These are phyloP conservation scores for Leucocoprinus sp. DNA, from an alignment of 768 basidiomycete genomes.

Conservation along the genomic window DNA sequence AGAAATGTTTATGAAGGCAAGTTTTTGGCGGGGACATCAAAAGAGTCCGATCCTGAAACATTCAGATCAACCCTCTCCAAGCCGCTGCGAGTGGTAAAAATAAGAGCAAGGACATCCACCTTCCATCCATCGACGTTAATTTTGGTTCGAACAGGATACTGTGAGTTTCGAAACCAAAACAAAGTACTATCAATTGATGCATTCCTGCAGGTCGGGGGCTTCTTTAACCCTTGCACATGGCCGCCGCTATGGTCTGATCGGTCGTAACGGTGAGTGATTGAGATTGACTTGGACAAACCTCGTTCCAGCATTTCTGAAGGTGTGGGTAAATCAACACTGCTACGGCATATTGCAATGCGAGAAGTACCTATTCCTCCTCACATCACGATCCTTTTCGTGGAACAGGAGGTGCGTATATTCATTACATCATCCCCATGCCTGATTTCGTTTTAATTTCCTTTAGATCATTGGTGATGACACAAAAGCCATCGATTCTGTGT, in stretches of 20 bases:
- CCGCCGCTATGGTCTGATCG: constrained; percentile 86
- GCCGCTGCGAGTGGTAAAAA: constrained; percentile 70
- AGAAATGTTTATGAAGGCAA: constrained; percentile 96
- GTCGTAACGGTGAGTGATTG: constrained; percentile 59
- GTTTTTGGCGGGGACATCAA: not conserved
- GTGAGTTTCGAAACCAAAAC: constrained; percentile 26
- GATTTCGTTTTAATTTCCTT: constrained; percentile 3
- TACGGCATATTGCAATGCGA: constrained; percentile 90
- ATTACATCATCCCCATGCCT: not conserved
- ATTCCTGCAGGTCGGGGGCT: constrained; percentile 61
- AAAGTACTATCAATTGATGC: constrained; percentile 5
- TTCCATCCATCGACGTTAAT: constrained; percentile 91
- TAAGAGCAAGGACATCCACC: constrained; percentile 96
- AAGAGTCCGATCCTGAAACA: not conserved
- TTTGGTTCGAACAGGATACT: constrained; percentile 94
- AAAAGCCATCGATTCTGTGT: constrained; percentile 82
- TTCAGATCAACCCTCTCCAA: constrained; percentile 87
- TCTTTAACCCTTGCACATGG: constrained; percentile 83
- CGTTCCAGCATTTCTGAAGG: constrained; percentile 27
- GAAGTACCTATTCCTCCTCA: constrained; percentile 91
- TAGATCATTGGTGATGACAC: constrained; percentile 94
- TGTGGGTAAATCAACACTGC: constrained; percentile 95
- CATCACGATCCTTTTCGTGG: constrained; percentile 96
- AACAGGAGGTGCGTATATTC: constrained; percentile 70
- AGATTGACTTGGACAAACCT: not conserved